phyloP scores from a whole-genome alignment of 2,329 filamentous ascomycete species.

The Neofusicoccum sp. region DNA sequence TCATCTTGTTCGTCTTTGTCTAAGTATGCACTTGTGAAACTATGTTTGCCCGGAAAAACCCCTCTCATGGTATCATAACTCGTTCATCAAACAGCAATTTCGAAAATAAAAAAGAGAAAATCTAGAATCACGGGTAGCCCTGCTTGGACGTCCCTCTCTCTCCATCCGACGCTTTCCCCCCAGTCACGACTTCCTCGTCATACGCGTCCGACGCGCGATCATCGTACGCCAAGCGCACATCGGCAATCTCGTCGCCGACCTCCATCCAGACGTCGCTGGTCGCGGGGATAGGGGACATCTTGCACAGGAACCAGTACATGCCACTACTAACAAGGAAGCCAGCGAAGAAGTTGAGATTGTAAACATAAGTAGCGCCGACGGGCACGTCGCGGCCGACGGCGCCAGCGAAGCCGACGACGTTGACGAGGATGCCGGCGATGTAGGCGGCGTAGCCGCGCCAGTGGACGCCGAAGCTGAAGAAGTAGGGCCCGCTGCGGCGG shows the following conservation, averaged over 20 bases:
- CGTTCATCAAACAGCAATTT: too few species aligned
- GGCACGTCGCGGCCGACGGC: conserved; percentile 73
- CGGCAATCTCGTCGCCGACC: conserved; percentile 60
- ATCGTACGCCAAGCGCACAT: conserved; percentile 32
- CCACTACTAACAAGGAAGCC: conserved; percentile 70
- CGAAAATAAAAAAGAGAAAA: background rate
- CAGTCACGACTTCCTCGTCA: conserved; percentile 16
- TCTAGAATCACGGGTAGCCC: too few species aligned
- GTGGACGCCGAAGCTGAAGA: conserved; percentile 69
- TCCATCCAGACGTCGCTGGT: conserved; percentile 76
- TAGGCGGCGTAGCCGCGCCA: conserved; percentile 85
- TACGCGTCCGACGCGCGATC: conserved; percentile 14
- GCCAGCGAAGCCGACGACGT: conserved; percentile 87
- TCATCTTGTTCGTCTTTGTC: too few species aligned
- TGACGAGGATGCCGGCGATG: conserved; percentile 78
- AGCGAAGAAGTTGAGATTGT: conserved; percentile 86
- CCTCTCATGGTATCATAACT: too few species aligned
- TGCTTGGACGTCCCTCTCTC: too few species aligned
- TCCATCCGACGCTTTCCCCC: background rate
- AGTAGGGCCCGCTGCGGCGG: conserved; percentile 67
- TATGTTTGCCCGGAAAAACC: too few species aligned
- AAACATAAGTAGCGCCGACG: conserved; percentile 76
- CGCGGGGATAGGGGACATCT: conserved; percentile 68
- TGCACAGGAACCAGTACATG: conserved; percentile 70
- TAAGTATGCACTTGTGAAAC: too few species aligned